phyloP scores from a whole-genome alignment of 306 rosid species.

The Begonia peltatifolia region DNA sequence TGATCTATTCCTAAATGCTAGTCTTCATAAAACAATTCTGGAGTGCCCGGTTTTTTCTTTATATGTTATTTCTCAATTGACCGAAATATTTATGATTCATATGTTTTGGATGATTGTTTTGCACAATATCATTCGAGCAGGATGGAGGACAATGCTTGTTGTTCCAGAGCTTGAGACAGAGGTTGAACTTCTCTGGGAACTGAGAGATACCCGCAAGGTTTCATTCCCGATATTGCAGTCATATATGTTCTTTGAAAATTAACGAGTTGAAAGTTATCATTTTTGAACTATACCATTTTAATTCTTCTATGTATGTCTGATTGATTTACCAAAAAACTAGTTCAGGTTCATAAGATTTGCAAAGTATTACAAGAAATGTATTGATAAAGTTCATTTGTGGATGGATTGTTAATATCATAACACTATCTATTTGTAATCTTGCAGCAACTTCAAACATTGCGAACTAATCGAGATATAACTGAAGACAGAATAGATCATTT shows the following conservation, averaged over 20 bases:
- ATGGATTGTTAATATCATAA: neutral
- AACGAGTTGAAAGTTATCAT: too few relatives aligned
- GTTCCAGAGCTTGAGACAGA: conserved; percentile 93
- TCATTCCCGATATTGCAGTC: neutral
- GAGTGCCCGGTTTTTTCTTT: too few relatives aligned
- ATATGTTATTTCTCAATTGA: too few relatives aligned
- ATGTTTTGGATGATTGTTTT: too few relatives aligned
- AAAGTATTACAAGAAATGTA: neutral
- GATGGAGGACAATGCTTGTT: conserved; percentile 99
- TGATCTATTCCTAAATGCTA: too few relatives aligned
- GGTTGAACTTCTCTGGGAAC: conserved; percentile 73
- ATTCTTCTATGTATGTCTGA: too few relatives aligned
- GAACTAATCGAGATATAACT: conserved; percentile 64
- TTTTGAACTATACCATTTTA: too few relatives aligned
- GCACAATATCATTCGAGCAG: conserved; percentile 22
- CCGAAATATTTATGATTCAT: conserved; percentile 1
- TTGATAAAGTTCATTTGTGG: neutral
- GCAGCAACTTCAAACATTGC: conserved; percentile 64
- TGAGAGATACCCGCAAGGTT: conserved; percentile 80
- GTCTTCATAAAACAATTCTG: too few relatives aligned
- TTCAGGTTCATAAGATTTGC: neutral
- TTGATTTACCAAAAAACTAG: too few relatives aligned
- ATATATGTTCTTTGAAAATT: too few relatives aligned
- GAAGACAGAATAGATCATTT: conserved; percentile 80
- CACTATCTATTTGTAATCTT: conserved; percentile 2